Evolutionary conservation across 2,329 filamentous ascomycete species (phyloP).

Genomic region (Penicillium corylophilum): DNA sequence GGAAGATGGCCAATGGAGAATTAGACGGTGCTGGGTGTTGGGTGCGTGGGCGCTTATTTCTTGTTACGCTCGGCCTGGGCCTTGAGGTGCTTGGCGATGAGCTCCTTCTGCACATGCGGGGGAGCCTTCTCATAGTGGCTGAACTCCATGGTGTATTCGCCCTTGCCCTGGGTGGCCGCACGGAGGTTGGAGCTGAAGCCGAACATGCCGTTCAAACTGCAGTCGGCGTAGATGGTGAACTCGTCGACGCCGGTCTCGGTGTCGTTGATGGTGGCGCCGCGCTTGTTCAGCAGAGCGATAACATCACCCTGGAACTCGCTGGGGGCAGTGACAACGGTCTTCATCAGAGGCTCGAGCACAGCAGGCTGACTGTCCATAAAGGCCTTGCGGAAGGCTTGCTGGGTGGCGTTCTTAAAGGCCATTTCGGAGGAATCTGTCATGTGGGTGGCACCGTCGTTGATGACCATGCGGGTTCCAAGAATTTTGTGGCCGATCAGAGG

Average conservation of each 20-base stretch:
- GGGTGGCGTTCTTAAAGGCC: constrained; percentile 90
- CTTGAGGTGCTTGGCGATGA: constrained; percentile 68
- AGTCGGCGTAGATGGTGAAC: constrained; percentile 89
- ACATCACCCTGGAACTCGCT: constrained; percentile 98
- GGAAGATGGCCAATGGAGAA: constrained; percentile 6
- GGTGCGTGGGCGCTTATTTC: constrained; percentile 46
- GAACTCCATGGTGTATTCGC: constrained; percentile 98
- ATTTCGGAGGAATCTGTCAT: constrained; percentile 97
- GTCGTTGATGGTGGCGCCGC: constrained; percentile 90
- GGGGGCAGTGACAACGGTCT: constrained; percentile 92
- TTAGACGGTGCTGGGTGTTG: constrained; percentile 6
- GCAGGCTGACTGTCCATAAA: constrained; percentile 78
- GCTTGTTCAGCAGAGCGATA: constrained; percentile 93
- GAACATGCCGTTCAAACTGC: constrained; percentile 95
- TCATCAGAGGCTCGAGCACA: constrained; percentile 95
- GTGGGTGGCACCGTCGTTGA: constrained; percentile 96
- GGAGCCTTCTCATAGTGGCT: constrained; percentile 90
- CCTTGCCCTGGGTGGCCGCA: constrained; percentile 95
- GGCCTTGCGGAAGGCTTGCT: constrained; percentile 94
- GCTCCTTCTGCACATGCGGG: constrained; percentile 77
- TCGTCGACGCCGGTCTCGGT: constrained; percentile 93
- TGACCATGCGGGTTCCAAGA: constrained; percentile 82
- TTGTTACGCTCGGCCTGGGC: constrained; percentile 63
- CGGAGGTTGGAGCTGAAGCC: constrained; percentile 89
- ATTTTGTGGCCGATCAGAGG: constrained; percentile 92